phyloP scores from a whole-genome alignment of 768 basidiomycete species.

The Hirschioporus abietinus region DNA sequence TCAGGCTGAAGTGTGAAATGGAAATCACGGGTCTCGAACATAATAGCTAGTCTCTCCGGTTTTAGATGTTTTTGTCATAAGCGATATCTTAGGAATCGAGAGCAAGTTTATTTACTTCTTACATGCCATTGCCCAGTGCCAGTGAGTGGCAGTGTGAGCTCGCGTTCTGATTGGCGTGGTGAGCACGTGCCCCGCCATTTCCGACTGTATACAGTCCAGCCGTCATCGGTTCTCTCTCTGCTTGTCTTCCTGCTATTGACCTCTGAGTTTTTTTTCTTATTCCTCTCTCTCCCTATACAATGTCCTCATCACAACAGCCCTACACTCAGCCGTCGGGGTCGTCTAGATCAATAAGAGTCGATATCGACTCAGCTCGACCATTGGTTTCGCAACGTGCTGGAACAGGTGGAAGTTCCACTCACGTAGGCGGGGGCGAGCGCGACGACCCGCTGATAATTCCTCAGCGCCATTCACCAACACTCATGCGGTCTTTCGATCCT shows the following conservation, averaged over 20 bases:
- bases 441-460: conserved; percentile 18
- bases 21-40: too few species aligned
- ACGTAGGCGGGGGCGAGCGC: neutral
- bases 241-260: too few species aligned
- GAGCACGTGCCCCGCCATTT: neutral
- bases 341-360: neutral
- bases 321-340: neutral
- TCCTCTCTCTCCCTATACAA: neutral
- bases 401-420: neutral
- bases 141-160: too few species aligned
- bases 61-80: too few species aligned
- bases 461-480: conserved; percentile 56
- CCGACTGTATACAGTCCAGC: neutral
- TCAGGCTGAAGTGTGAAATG: too few species aligned
- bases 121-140: too few species aligned
- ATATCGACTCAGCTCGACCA: neutral
- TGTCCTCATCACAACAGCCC: neutral
- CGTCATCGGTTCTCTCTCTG: neutral
- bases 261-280: neutral
- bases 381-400: neutral
- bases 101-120: too few species aligned
- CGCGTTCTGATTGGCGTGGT: neutral
- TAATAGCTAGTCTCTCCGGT: too few species aligned
- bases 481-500: conserved; percentile 47
- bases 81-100: too few species aligned